Conservation (phyloP, 495 filamentous ascomycete species). For the Chaetomium tenue region DNA sequence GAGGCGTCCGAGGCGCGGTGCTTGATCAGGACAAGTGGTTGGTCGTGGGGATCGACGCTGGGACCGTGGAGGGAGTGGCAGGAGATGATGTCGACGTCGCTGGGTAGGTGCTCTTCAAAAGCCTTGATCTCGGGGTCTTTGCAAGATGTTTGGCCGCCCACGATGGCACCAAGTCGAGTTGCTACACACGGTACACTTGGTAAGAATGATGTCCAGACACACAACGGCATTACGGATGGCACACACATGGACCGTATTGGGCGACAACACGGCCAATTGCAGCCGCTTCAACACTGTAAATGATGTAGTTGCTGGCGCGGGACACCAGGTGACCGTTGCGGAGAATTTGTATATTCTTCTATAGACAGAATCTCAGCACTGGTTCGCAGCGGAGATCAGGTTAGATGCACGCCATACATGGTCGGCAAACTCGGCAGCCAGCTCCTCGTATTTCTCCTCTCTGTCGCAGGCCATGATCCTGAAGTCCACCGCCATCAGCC, state of each 20-base stretch:
- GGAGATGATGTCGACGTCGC: conserved; percentile 89
- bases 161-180: conserved; percentile 88
- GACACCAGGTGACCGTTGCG: conserved; percentile 94
- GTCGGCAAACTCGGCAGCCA: conserved; percentile 74
- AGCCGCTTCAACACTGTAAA: conserved; percentile 96
- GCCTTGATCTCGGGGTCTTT: conserved; percentile 95
- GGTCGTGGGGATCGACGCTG: conserved; percentile 77
- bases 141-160: conserved; percentile 96
- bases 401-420: conserved; percentile 51
- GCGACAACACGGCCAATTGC: conserved; percentile 81
- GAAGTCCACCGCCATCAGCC: conserved; percentile 24
- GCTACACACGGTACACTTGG: conserved; percentile 50
- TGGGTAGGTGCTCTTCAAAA: conserved; percentile 83
- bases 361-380: conserved; percentile 56
- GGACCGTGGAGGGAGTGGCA: conserved; percentile 97
- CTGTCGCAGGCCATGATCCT: conserved; percentile 95
- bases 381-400: conserved; percentile 36
- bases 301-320: conserved; percentile 90
- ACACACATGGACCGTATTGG: conserved; percentile 86
- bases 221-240: neutral
- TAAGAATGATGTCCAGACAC: conserved; percentile 22
- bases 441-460: conserved; percentile 73
- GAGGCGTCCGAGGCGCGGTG: conserved; percentile 79
- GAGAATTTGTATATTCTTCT: conserved; percentile 74
- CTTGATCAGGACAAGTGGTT: conserved; percentile 89